phyloP scores from a whole-genome alignment of 2,329 filamentous ascomycete genomes.

The Phoma sp. region DNA sequence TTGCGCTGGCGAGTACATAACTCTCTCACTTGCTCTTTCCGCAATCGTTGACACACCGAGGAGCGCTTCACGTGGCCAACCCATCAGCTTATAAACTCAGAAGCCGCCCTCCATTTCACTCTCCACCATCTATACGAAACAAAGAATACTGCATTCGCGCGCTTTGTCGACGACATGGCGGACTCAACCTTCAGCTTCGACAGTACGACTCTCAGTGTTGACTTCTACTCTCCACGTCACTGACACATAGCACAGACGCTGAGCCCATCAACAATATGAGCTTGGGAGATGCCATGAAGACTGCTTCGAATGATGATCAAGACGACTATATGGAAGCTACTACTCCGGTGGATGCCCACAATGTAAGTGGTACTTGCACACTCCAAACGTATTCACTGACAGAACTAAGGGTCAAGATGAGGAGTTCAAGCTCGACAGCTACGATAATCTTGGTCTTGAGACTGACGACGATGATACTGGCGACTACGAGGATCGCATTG shows the following conservation, averaged over 20 bases:
- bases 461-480: slow-evolving; percentile 14
- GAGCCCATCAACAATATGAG: slow-evolving; percentile 11
- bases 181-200: slow-evolving; percentile 22
- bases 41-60: background rate
- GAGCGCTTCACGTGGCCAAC: background rate
- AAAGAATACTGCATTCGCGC: background rate
- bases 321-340: slow-evolving; percentile 13
- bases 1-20: background rate
- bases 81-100: background rate
- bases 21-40: slow-evolving; percentile 3
- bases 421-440: slow-evolving; percentile 28
- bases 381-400: slow-evolving; percentile 1
- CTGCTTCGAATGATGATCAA: slow-evolving; percentile 9
- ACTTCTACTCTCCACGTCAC: background rate
- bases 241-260: slow-evolving; percentile 17
- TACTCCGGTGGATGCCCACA: background rate
- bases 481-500: slow-evolving; percentile 8
- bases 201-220: slow-evolving; percentile 12
- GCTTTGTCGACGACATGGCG: slow-evolving; percentile 17
- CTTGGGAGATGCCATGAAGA: slow-evolving; percentile 15
- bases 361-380: slow-evolving; percentile 8
- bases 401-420: slow-evolving; percentile 18
- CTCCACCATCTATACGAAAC: background rate
- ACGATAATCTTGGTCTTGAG: slow-evolving; percentile 9
- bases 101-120: background rate